Evolutionary conservation across 257 asterid genomes (phyloP).

Genomic region (Lithospermum erythrorhizon): DNA sequence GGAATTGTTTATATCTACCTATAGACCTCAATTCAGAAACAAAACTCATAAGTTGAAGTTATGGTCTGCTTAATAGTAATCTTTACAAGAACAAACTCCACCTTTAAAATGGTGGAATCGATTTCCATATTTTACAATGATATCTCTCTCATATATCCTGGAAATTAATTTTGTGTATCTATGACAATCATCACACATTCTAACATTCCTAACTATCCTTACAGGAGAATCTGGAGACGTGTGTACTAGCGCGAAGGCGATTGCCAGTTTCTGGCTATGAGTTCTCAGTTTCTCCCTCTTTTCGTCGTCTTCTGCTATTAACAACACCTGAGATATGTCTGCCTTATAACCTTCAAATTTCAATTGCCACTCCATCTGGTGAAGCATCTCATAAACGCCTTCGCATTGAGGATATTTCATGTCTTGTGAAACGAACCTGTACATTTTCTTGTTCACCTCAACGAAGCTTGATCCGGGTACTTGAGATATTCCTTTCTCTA

Average conservation of each 20-base stretch:
- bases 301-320: constrained; percentile 70
- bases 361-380: constrained; percentile 89
- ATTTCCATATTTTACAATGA: constrained; percentile 61
- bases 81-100: constrained; percentile 77
- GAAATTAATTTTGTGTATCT: constrained; percentile 56
- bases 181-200: constrained; percentile 92
- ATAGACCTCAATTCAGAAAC: too few species aligned
- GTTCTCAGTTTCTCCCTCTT: constrained; percentile 44
- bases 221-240: constrained; percentile 33
- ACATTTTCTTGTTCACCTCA: constrained; percentile 37
- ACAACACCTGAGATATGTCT: constrained; percentile 45
- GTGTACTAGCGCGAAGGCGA: constrained; percentile 55
- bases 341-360: constrained; percentile 69
- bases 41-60: too few species aligned
- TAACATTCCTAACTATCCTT: constrained; percentile 60
- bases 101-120: constrained; percentile 67
- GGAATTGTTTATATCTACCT: too few species aligned
- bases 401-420: constrained; percentile 27
- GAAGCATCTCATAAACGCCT: constrained; percentile 57
- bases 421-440: constrained; percentile 58
- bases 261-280: constrained; percentile 74
- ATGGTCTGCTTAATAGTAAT: constrained; percentile 46
- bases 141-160: constrained; percentile 48
- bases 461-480: constrained; percentile 51
- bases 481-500: constrained; percentile 23